phyloP scores from a whole-genome alignment of 2,329 filamentous ascomycete species.

The Sporothrix brunneoviolacea region DNA sequence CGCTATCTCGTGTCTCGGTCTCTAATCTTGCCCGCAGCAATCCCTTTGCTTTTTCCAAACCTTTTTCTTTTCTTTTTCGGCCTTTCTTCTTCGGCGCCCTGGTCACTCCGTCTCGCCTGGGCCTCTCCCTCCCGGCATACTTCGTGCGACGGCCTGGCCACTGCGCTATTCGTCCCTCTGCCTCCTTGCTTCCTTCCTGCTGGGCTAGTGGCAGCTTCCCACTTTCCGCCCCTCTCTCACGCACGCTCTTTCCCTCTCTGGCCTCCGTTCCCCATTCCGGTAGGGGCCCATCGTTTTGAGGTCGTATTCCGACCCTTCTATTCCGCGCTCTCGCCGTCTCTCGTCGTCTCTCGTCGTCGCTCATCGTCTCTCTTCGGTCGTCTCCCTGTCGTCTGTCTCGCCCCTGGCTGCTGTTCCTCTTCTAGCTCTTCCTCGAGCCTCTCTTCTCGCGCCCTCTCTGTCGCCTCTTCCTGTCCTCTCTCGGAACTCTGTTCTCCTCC shows the following conservation, averaged over 20 bases:
- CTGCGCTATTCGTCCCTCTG: slow-evolving; percentile 3
- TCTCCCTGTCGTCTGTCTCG: slow-evolving; percentile 3
- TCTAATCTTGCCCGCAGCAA: too few relatives aligned
- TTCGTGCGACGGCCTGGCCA: background rate
- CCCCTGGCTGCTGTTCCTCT: too few relatives aligned
- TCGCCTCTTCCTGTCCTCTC: background rate
- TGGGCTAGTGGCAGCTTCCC: slow-evolving; percentile 7
- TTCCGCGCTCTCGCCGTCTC: background rate
- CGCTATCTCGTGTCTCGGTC: too few relatives aligned
- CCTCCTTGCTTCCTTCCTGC: slow-evolving; percentile 11
- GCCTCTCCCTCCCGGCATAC: too few relatives aligned
- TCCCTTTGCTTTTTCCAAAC: slow-evolving; percentile 4
- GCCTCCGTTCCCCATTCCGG: background rate
- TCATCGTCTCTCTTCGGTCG: background rate
- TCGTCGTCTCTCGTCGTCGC: background rate
- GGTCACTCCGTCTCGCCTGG: too few relatives aligned
- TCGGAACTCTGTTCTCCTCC: background rate
- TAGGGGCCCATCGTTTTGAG: background rate
- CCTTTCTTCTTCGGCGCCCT: slow-evolving; percentile 8
- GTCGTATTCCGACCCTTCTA: background rate
- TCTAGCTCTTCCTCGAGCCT: background rate
- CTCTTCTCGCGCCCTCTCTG: background rate
- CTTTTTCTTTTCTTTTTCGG: slow-evolving; percentile 5
- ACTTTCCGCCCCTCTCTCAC: slow-evolving; percentile 3
- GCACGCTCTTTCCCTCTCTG: background rate